Conservation (phyloP, 1,284 basidiomycete genomes). For the Trametes hirsuta region DNA sequence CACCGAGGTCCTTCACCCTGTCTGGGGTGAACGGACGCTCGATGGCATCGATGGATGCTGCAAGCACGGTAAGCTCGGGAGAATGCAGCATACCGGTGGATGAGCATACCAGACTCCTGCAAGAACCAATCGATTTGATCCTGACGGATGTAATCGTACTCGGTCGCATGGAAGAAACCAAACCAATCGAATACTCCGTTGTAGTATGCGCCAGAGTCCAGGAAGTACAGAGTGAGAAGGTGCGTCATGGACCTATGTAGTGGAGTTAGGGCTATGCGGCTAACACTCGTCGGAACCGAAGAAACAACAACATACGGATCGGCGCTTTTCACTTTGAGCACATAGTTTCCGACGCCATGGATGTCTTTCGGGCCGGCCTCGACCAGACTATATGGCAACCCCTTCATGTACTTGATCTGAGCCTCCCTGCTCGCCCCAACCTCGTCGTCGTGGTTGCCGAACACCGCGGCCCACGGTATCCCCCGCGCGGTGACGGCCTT, state of each 20-base stretch:
- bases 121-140: slow-evolving; percentile 89
- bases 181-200: slow-evolving; percentile 60
- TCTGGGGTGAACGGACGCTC: slow-evolving; percentile 83
- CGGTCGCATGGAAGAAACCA: slow-evolving; percentile 58
- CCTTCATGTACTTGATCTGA: slow-evolving; percentile 75
- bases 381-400: slow-evolving; percentile 84
- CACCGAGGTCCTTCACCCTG: slow-evolving; percentile 66
- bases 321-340: slow-evolving; percentile 75
- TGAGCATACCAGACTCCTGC: slow-evolving; percentile 63
- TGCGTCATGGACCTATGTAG: slow-evolving; percentile 76
- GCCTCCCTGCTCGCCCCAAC: slow-evolving; percentile 63
- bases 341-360: slow-evolving; percentile 87
- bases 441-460: slow-evolving; percentile 92
- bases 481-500: slow-evolving; percentile 71
- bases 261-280: neutral
- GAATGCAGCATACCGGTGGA: neutral
- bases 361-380: slow-evolving; percentile 80
- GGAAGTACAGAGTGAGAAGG: slow-evolving; percentile 88
- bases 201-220: slow-evolving; percentile 86
- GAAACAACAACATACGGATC: slow-evolving; percentile 60
- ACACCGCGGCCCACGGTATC: slow-evolving; percentile 89
- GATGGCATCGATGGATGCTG: slow-evolving; percentile 60
- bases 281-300: slow-evolving; percentile 10
- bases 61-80: neutral
- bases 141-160: slow-evolving; percentile 84